Evolutionary conservation across 1,284 basidiomycete genomes (phyloP), one percentile per base, ranked within the genome.

Genomic region (Fistulinella staudtii): DNA sequence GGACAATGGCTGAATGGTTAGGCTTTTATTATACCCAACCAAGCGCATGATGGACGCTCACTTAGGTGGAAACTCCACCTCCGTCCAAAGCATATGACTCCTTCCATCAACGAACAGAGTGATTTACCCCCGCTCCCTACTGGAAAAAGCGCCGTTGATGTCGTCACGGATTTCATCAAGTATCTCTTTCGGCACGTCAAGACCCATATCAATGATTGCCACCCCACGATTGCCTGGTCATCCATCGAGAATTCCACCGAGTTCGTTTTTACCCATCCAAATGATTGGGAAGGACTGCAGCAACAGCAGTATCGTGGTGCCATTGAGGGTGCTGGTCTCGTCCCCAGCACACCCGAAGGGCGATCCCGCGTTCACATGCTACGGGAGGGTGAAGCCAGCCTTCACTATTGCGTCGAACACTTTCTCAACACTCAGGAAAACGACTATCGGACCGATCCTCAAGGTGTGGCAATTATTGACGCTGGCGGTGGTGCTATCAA

Each of bases 51-150:
- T 33, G 17, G 15, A 15, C 15, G 18, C 11, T 17, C 15, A n/a
- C n/a, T n/a, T 28, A 80, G 78, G 76, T 80, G 78, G 64, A 79
- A 80, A 51, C 58, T 79, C 1, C 68, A 76, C 45, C 59, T 80
- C 4, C 64, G 70, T 1, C 71, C 73, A 1, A 39, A 44, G 5
- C 57, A 62, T 11, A 49, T 66, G 43, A 51, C 42, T 41, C 47
- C 43, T 5, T 27, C 37, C 14, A 39, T 47, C 39, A 52, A 41
- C 39, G 43, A 20, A 41, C 17, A 47, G 6, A 11, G 18, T 2
- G 43, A 61, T 7, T 57, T 76, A 6, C 72, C 67, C 0, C 64
- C 69, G 1, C 63, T 80, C 0, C 77, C 77, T 0, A 47, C 46
- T 2, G 60, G 66, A 23, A 77, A 75, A 56, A 60, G 61, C 2